Evolutionary conservation across 2,329 filamentous ascomycete species (phyloP), one percentile per base, ranked within the genome.

Genomic region (Neofusicoccum sp.): DNA sequence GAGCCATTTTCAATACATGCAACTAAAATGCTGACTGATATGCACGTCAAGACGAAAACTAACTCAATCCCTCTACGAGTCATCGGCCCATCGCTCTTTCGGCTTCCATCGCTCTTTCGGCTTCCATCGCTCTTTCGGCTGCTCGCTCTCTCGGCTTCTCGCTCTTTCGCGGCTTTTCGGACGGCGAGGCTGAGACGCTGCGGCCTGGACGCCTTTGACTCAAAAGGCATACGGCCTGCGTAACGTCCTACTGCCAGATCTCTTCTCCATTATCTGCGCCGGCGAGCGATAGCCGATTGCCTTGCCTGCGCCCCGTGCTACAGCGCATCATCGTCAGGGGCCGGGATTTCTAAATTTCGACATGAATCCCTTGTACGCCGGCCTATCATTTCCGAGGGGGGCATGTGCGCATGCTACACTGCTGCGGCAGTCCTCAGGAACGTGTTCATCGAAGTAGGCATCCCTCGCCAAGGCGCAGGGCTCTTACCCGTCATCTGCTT

Each of bases 331-430:
- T 41, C 43, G 31, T 31, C 36, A 12, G 40, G 34, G 3, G 14
- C 8, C 7, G 7, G 36, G 14, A 56, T 56, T 53, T 56, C 51
- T 56, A 40, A 28, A 56, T 56, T 43, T 56, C 28, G 51, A 30
- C 28, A 56, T 16, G 26, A 2, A 5, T n/a, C 38, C 16, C 36
- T 31, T 33, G n/a, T 40, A n/a, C 38, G 38, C 38, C 12, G 38
- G 38, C 38, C 8, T 16, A 40, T 40, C 38, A 40, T n/a, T 40
- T 12, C 38, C 38, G n/a, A 7, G 38, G n/a, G 14, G 38, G 38
- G 38, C 16, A 40, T 40, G 38, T 40, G 20, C 20, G 20, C 20
- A 20, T 20, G 14, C 38, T 43, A 28, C 51, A 30, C 8, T n/a
- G 43, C 28, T 38, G 36, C 26, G 38, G 8, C n/a, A n/a, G 24